phyloP scores from a whole-genome alignment of 2,329 filamentous ascomycete species.

The Dactylellina haptotyla region DNA sequence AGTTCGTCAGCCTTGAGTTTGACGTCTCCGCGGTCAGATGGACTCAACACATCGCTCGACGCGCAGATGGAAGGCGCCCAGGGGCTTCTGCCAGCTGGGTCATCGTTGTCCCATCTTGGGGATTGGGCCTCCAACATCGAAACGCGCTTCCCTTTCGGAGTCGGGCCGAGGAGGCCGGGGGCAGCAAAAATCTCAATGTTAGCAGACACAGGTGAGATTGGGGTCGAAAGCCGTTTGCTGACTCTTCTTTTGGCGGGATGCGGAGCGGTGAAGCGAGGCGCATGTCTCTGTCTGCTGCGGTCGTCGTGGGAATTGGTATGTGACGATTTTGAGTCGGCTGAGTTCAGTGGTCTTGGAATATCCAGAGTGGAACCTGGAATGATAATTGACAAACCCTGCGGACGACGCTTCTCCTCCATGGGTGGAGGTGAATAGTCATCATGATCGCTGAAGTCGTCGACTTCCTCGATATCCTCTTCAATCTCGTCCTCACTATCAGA shows the following conservation, averaged over 20 bases:
- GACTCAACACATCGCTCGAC: slow-evolving; percentile 88
- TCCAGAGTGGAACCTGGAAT: slow-evolving; percentile 40
- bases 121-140: slow-evolving; percentile 50
- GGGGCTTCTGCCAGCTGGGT: slow-evolving; percentile 21
- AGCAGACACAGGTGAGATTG: slow-evolving; percentile 45
- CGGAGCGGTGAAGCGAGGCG: slow-evolving; percentile 39
- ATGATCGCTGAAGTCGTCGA: slow-evolving; percentile 49
- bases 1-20: slow-evolving; percentile 78
- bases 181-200: slow-evolving; percentile 52
- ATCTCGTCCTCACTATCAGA: slow-evolving; percentile 28
- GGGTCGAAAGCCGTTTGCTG: slow-evolving; percentile 49
- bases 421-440: slow-evolving; percentile 29
- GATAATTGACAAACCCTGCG: slow-evolving; percentile 47
- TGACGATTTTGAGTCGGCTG: slow-evolving; percentile 41
- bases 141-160: slow-evolving; percentile 30
- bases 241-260: slow-evolving; percentile 44
- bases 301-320: slow-evolving; percentile 30
- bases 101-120: slow-evolving; percentile 50
- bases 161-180: slow-evolving; percentile 42
- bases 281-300: slow-evolving; percentile 36
- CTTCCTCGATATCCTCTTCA: slow-evolving; percentile 46
- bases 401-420: slow-evolving; percentile 50
- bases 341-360: slow-evolving; percentile 38
- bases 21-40: slow-evolving; percentile 65
- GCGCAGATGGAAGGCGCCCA: slow-evolving; percentile 81